Base-by-base conservation (phyloP, 2,329 filamentous ascomycete genomes). In the Pezicula carpinea region DNA sequence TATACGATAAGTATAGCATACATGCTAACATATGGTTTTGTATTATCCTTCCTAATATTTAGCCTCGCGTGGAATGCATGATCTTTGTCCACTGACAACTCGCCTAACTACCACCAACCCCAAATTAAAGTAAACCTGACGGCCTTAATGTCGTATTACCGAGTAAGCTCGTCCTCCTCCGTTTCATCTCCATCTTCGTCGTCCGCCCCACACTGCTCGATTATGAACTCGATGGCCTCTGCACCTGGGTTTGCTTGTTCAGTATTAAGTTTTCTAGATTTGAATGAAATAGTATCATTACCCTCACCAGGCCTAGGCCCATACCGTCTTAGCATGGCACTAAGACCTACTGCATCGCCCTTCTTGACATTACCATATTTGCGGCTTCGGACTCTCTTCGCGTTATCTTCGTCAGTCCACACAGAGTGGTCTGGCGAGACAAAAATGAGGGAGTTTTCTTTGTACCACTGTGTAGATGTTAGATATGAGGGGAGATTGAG, bases 381-480 rank as follows among this genome's bases (percentile, higher is more conserved):
- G 31, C 74, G 71, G 67, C 82, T 83, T 40, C 71, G 66, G 0
- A 84, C 76, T 58, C 80, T 82, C 52, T 75, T 72, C 2, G 68
- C 74, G 17, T 82, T 70, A 4, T 83, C 80, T 26, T 75, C 73
- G 47, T 84, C 79, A 51, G 66, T 72, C 85, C 89, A 96, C 64
- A 88, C 85, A 11, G 79, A 78, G 64, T 96, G 92, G 49, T 84
- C 75, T 21, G 76, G 70, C 2, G 85, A 80, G 15, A 96, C 86
- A 59, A 85, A 95, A 39, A 96, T 84, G 3, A 80, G 76, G 0
- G 89, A 93, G 66, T 89, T 83, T 56, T 82, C 75, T 61, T 85
- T 86, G 68, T 96, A 97, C 92, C 92, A 97, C 19, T 26, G 23
- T 26, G 3, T 10, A 8, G 6, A 2, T 26, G 23, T 26, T 8